Percentiles rank a stretch among this genome's conserved stretches.
Evolutionary conservation across 2,329 filamentous ascomycete species (phyloP).

Genomic region (Aspergillus hiratsukae): DNA sequence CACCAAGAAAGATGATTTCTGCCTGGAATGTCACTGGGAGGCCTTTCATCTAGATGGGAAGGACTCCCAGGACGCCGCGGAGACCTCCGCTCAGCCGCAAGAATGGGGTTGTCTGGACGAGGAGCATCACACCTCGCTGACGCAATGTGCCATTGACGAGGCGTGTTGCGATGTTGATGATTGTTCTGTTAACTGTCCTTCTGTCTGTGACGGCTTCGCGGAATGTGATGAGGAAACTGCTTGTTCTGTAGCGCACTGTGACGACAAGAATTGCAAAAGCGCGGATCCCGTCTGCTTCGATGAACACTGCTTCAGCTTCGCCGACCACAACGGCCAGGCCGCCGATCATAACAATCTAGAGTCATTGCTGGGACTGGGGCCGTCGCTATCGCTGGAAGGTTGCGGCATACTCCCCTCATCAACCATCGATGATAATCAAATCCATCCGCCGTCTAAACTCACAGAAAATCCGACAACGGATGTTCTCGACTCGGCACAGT

Average conservation of each 20-base stretch:
- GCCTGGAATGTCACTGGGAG: conserved; percentile 41
- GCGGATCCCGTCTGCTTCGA: conserved; percentile 37
- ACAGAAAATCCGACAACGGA: conserved; percentile 14
- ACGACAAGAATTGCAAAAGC: conserved; percentile 24
- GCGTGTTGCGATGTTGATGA: conserved; percentile 38
- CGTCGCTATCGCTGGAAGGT: conserved; percentile 26
- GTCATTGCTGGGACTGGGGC: conserved; percentile 29
- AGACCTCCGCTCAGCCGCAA: conserved; percentile 16
- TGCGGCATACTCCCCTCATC: conserved; percentile 23
- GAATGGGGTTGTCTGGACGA: conserved; percentile 27
- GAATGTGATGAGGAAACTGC: conserved; percentile 36
- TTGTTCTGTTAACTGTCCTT: conserved; percentile 35
- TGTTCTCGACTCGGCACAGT: conserved; percentile 11
- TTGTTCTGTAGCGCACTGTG: conserved; percentile 33
- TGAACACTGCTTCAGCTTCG: conserved; percentile 28
- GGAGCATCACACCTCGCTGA: conserved; percentile 23
- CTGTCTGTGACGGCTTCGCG: conserved; percentile 39
- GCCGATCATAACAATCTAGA: conserved; percentile 27
- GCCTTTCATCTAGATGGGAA: conserved; percentile 33
- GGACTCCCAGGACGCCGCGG: conserved; percentile 19
- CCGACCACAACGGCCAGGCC: conserved; percentile 14
- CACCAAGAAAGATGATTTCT: conserved; percentile 30
- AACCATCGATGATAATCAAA: conserved; percentile 13
- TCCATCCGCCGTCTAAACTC: conserved; percentile 18
- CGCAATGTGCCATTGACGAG: conserved; percentile 27